These are phyloP conservation scores for Candida sphagnicola DNA, from an alignment of 805 yeast genomes.

Conservation along the genomic window DNA sequence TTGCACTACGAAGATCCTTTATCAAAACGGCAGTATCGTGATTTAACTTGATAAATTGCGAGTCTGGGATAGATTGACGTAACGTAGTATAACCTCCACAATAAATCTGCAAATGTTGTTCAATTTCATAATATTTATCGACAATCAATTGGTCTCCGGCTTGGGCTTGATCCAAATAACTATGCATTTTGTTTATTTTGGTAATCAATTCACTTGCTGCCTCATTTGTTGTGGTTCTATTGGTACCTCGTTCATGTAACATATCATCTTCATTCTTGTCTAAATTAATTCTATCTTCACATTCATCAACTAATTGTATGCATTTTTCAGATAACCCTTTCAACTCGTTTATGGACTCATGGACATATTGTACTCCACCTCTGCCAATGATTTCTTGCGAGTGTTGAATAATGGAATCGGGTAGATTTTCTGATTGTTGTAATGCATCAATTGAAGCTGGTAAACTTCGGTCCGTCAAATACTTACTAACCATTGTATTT, in stretches of 20 bases:
- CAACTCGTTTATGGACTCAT: constrained; percentile 44
- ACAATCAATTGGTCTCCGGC: constrained; percentile 56
- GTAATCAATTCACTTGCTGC: constrained; percentile 38
- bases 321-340: constrained; percentile 38
- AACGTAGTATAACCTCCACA: constrained; percentile 37
- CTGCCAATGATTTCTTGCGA: constrained; percentile 47
- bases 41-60: constrained; percentile 29
- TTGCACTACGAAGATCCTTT: constrained; percentile 30
- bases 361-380: constrained; percentile 50
- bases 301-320: constrained; percentile 39
- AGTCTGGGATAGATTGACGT: constrained; percentile 35
- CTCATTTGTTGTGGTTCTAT: constrained; percentile 40
- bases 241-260: constrained; percentile 48
- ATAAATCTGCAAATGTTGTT: constrained; percentile 40
- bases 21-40: constrained; percentile 26
- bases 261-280: constrained; percentile 57
- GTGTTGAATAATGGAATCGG: constrained; percentile 53
- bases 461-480: constrained; percentile 46
- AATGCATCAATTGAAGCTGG: constrained; percentile 63
- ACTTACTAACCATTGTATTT: constrained; percentile 39
- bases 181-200: constrained; percentile 42
- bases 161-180: constrained; percentile 53
- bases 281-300: constrained; percentile 39
- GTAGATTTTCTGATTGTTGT: constrained; percentile 54
- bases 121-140: constrained; percentile 45